These are phyloP conservation scores for Mycosphaerelloides madeirae DNA, from an alignment of 2,329 filamentous ascomycete genomes.

Conservation along the genomic window DNA sequence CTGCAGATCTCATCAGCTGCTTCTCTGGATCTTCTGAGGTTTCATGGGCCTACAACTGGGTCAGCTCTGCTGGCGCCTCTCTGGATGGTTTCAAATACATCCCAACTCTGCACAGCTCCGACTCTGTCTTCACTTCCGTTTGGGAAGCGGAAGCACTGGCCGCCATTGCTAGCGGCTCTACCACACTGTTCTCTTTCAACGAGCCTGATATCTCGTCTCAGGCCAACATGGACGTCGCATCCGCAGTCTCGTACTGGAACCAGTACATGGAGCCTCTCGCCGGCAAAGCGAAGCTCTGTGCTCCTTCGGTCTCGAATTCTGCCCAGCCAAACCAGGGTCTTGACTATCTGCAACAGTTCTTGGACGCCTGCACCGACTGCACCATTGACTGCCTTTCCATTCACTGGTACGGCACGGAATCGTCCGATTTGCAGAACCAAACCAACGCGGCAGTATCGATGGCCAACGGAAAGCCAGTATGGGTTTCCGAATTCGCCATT, in stretches of 20 bases:
- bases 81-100: slow-evolving; percentile 52
- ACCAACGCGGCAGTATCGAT: slow-evolving; percentile 16
- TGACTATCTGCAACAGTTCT: slow-evolving; percentile 52
- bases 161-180: slow-evolving; percentile 52
- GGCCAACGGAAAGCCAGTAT: slow-evolving; percentile 37
- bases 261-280: slow-evolving; percentile 53
- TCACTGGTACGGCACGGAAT: slow-evolving; percentile 56
- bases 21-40: slow-evolving; percentile 48
- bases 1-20: slow-evolving; percentile 46
- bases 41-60: slow-evolving; percentile 69
- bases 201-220: slow-evolving; percentile 62
- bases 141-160: slow-evolving; percentile 51
- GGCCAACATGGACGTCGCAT: slow-evolving; percentile 51
- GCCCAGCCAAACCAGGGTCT: slow-evolving; percentile 44
- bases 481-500: slow-evolving; percentile 62
- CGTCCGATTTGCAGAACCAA: slow-evolving; percentile 49
- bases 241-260: slow-evolving; percentile 52
- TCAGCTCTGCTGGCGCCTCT: slow-evolving; percentile 40
- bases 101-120: slow-evolving; percentile 57
- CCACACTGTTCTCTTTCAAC: slow-evolving; percentile 64
- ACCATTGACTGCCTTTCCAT: slow-evolving; percentile 56
- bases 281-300: slow-evolving; percentile 51
- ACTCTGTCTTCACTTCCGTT: slow-evolving; percentile 39
- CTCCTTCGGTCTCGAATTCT: slow-evolving; percentile 61
- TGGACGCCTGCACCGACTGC: slow-evolving; percentile 45